These are phyloP conservation scores for Penicillium maclennaniae DNA, from an alignment of 495 filamentous ascomycete species.

Conservation along the genomic window DNA sequence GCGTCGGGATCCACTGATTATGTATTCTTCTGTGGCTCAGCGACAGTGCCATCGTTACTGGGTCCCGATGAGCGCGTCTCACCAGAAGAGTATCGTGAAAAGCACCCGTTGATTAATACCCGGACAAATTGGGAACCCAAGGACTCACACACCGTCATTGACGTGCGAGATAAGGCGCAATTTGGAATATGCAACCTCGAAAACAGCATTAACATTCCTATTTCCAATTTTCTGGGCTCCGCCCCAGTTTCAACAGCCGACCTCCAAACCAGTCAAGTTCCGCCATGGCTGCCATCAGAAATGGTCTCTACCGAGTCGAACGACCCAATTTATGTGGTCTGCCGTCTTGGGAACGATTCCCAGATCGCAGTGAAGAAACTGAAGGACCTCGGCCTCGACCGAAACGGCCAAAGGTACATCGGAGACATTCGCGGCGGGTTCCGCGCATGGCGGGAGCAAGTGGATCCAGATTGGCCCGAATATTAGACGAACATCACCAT, in stretches of 20 bases:
- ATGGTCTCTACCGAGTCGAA: conserved; percentile 19
- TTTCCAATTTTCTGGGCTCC: conserved; percentile 52
- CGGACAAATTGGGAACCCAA: neutral
- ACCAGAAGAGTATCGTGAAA: conserved; percentile 46
- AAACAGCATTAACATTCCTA: conserved; percentile 75
- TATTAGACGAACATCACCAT: conserved; percentile 30
- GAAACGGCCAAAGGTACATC: conserved; percentile 54
- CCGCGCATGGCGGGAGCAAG: conserved; percentile 73
- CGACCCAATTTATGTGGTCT: conserved; percentile 69
- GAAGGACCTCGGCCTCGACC: conserved; percentile 61
- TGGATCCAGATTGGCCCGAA: conserved; percentile 70
- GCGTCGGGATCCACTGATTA: conserved; percentile 67
- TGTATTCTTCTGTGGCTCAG: conserved; percentile 69
- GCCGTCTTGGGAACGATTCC: conserved; percentile 84
- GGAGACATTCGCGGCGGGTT: conserved; percentile 81
- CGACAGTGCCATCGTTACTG: conserved; percentile 48
- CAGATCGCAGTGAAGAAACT: conserved; percentile 70
- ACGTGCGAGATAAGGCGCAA: conserved; percentile 80
- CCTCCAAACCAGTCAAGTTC: conserved; percentile 6
- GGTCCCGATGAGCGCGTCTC: conserved; percentile 59
- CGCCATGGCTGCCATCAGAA: conserved; percentile 44
- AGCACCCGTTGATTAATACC: conserved; percentile 10
- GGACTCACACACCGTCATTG: conserved; percentile 57
- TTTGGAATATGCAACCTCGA: conserved; percentile 74
- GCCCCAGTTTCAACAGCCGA: conserved; percentile 2